Percentiles rank a stretch among this genome's conserved stretches.
These are phyloP conservation scores for Microsporum canis DNA, from an alignment of 2,329 filamentous ascomycete species.

Conservation along the genomic window DNA sequence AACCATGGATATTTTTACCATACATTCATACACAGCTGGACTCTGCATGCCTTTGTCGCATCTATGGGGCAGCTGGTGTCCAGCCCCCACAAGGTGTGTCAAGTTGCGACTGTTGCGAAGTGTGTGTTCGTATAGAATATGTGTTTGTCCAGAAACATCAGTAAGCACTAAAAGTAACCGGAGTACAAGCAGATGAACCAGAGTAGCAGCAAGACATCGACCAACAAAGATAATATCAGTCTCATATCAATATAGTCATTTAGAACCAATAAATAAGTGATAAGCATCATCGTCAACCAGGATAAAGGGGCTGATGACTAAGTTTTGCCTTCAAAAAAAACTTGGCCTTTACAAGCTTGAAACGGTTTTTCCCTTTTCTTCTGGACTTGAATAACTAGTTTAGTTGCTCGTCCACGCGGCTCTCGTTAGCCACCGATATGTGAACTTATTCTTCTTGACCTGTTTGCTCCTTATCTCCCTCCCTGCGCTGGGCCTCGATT, in stretches of 20 bases:
- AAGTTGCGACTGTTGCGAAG: neutral
- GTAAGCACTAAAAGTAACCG: neutral
- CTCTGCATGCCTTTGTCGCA: neutral
- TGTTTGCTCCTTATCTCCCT: neutral
- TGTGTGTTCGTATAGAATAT: no score
- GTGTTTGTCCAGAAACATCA: neutral
- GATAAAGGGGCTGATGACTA: neutral
- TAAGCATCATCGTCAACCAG: neutral
- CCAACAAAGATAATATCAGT: neutral
- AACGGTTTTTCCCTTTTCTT: neutral
- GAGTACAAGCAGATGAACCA: neutral
- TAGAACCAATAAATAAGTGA: neutral
- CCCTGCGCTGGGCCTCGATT: neutral
- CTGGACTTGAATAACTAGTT: neutral
- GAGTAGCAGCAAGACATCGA: neutral
- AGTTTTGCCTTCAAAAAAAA: neutral
- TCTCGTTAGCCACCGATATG: neutral
- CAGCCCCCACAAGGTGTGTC: neutral
- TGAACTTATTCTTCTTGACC: neutral
- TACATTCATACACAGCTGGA: no score
- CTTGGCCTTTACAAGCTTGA: neutral
- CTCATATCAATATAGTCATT: neutral
- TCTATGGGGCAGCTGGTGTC: neutral
- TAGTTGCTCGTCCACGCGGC: neutral
- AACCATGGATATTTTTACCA: no score